A percentile compares a stretch with the other conserved stretches of the same genome.
These are phyloP conservation scores for Globisporangium heterothallicum DNA, from an alignment of 352 stramenopile species.

Conservation along the genomic window DNA sequence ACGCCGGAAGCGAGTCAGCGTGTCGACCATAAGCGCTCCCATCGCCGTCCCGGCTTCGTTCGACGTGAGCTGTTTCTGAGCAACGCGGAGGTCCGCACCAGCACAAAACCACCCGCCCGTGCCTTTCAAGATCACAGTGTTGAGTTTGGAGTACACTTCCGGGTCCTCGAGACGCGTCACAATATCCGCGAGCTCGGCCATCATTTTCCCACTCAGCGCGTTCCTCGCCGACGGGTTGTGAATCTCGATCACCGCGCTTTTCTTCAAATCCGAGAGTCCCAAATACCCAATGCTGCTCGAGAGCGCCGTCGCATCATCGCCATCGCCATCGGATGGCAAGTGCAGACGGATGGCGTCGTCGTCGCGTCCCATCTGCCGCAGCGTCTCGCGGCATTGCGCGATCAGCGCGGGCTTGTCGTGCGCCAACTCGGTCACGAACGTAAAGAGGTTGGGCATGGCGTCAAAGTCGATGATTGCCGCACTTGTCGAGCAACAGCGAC, in stretches of 20 bases:
- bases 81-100: slow-evolving; percentile 74
- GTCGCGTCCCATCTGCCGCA: slow-evolving; percentile 28
- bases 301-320: not conserved
- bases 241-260: slow-evolving; percentile 62
- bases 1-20: slow-evolving; percentile 59
- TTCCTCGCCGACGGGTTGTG: slow-evolving; percentile 66
- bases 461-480: slow-evolving; percentile 7
- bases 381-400: slow-evolving; percentile 34
- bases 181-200: slow-evolving; percentile 75
- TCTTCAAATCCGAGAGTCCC: slow-evolving; percentile 22
- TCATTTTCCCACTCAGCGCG: slow-evolving; percentile 85
- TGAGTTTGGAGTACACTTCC: slow-evolving; percentile 48
- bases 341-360: slow-evolving; percentile 34
- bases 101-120: slow-evolving; percentile 77
- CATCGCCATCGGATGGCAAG: slow-evolving; percentile 19
- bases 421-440: slow-evolving; percentile 41
- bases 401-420: slow-evolving; percentile 35
- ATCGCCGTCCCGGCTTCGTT: slow-evolving; percentile 57
- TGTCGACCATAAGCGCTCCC: slow-evolving; percentile 69
- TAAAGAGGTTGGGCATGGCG: slow-evolving; percentile 27
- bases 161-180: slow-evolving; percentile 55
- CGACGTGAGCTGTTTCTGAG: slow-evolving; percentile 72
- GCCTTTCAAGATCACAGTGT: slow-evolving; percentile 49
- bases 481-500: not conserved
- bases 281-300: slow-evolving; percentile 7